Conservation (phyloP, 768 basidiomycete genomes). For the Phanerochaete sordida region DNA sequence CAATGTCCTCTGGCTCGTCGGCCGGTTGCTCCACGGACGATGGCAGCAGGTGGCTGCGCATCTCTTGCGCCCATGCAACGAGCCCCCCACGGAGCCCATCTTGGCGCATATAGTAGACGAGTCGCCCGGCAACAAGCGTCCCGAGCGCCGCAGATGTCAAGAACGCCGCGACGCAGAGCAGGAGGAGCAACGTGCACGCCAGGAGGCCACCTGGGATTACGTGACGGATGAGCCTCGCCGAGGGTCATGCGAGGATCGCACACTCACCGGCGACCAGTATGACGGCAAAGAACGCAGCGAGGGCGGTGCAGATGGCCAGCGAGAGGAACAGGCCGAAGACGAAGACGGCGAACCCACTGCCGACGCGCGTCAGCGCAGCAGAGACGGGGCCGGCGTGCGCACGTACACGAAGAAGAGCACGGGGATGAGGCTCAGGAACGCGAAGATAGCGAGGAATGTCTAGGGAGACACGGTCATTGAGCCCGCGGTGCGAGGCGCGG, state of each 20-base stretch:
- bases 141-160: conserved; percentile 12
- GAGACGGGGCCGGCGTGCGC: neutral
- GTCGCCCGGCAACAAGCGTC: conserved; percentile 9
- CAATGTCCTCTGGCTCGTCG: neutral
- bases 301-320: conserved; percentile 14
- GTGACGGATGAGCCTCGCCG: neutral
- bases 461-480: neutral
- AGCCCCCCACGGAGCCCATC: conserved; percentile 13
- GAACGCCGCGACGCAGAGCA: conserved; percentile 16
- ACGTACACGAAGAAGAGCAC: conserved; percentile 20
- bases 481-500: neutral
- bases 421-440: conserved; percentile 17
- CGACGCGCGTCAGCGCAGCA: neutral
- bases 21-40: neutral
- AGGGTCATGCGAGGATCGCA: neutral
- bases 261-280: conserved; percentile 16
- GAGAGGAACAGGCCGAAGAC: conserved; percentile 16
- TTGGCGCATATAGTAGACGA: conserved; percentile 12
- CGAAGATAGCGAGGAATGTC: conserved; percentile 17
- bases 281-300: conserved; percentile 8
- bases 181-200: conserved; percentile 14
- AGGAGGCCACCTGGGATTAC: conserved; percentile 13
- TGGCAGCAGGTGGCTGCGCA: neutral
- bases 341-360: conserved; percentile 20
- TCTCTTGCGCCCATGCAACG: conserved; percentile 12